Conservation (phyloP, 805 yeast species). For the Kazachstania martiniae region DNA sequence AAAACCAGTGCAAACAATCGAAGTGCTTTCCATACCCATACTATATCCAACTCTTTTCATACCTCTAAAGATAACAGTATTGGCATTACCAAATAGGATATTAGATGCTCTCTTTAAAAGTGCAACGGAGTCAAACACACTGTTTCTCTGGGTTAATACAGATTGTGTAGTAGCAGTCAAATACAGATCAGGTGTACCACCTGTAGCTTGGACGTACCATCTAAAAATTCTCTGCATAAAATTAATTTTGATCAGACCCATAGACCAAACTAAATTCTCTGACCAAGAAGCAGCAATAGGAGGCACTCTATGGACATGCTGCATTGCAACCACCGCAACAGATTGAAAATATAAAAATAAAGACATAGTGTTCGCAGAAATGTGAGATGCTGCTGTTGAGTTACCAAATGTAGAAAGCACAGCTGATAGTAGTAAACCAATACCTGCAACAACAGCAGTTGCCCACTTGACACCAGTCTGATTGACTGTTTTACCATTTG, state of each 20-base stretch:
- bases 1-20: conserved; percentile 78
- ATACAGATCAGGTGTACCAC: conserved; percentile 70
- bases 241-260: conserved; percentile 69
- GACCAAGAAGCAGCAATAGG: conserved; percentile 92
- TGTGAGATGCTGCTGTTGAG: conserved; percentile 80
- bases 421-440: conserved; percentile 78
- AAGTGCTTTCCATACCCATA: conserved; percentile 68
- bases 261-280: conserved; percentile 88
- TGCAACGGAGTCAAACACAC: conserved; percentile 9
- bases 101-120: conserved; percentile 30
- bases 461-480: conserved; percentile 87
- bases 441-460: conserved; percentile 80
- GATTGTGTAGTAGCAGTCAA: conserved; percentile 51
- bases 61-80: conserved; percentile 67
- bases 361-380: conserved; percentile 78
- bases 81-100: conserved; percentile 38
- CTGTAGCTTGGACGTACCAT: conserved; percentile 82
- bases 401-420: conserved; percentile 75
- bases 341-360: conserved; percentile 82
- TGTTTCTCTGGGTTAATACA: conserved; percentile 56
- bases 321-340: conserved; percentile 75
- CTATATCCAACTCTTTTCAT: conserved; percentile 70
- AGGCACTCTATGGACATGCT: conserved; percentile 75
- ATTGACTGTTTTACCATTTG: conserved; percentile 71
- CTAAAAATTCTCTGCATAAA: conserved; percentile 82